Conservation (phyloP, 2,329 filamentous ascomycete genomes). For the Trichophyton verrucosum region DNA sequence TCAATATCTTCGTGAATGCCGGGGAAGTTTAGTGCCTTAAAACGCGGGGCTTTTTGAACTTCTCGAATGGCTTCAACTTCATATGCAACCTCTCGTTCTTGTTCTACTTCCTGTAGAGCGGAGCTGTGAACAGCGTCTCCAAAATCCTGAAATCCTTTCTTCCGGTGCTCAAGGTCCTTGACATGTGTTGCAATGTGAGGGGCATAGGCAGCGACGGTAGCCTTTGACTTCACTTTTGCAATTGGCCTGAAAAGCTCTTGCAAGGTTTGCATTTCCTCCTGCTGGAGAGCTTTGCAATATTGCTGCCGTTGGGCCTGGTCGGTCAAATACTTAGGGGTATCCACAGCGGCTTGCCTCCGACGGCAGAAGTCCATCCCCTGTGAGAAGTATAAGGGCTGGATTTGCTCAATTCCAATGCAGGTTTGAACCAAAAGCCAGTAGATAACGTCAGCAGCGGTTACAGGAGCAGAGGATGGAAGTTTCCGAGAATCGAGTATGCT, state of each 20-base stretch:
- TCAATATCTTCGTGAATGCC: slow-evolving; percentile 39
- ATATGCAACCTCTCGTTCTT: slow-evolving; percentile 47
- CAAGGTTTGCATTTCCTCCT: slow-evolving; percentile 46
- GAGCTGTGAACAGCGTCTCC: slow-evolving; percentile 37
- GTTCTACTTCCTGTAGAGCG: slow-evolving; percentile 46
- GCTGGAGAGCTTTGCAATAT: slow-evolving; percentile 37
- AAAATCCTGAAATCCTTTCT: slow-evolving; percentile 31
- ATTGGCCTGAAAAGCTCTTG: slow-evolving; percentile 41
- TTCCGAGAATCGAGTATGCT: slow-evolving; percentile 42
- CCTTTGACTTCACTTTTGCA: slow-evolving; percentile 15
- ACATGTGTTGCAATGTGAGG: slow-evolving; percentile 21
- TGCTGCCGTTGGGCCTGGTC: slow-evolving; percentile 23
- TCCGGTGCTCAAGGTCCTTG: slow-evolving; percentile 24
- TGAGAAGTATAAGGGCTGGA: slow-evolving; percentile 46
- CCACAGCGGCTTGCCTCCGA: slow-evolving; percentile 39
- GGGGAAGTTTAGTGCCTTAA: slow-evolving; percentile 31
- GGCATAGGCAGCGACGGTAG: slow-evolving; percentile 10
- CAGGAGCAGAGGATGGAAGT: slow-evolving; percentile 16
- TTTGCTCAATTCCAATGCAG: slow-evolving; percentile 46
- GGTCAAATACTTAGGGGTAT: slow-evolving; percentile 32
- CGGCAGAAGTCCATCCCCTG: slow-evolving; percentile 52
- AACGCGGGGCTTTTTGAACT: slow-evolving; percentile 36
- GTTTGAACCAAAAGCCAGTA: slow-evolving; percentile 54
- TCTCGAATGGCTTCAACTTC: slow-evolving; percentile 47
- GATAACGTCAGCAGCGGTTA: slow-evolving; percentile 43